Conservation (phyloP, 352 stramenopile species). For the Globisporangium heterothallicum region DNA sequence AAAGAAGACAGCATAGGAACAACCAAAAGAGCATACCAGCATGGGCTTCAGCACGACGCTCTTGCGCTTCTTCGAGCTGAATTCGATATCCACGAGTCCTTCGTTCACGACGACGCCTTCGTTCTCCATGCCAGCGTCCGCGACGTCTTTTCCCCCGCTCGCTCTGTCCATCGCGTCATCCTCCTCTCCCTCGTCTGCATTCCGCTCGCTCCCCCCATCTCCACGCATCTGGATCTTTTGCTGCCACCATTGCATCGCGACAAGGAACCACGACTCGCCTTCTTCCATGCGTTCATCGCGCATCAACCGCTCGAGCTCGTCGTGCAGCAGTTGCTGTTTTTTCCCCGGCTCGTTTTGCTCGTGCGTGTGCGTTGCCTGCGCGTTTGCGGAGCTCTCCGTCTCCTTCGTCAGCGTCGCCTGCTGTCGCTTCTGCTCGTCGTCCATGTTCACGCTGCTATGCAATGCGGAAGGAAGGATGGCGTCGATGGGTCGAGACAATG, state of each 20-base stretch:
- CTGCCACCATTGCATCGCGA: slow-evolving; percentile 50
- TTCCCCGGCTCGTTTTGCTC: too few relatives aligned
- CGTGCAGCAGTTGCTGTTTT: slow-evolving; percentile 9
- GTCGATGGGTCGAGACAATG: too few relatives aligned
- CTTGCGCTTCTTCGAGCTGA: slow-evolving; percentile 35
- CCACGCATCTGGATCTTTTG: slow-evolving; percentile 19
- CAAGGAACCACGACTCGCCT: slow-evolving; percentile 62
- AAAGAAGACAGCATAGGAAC: background rate
- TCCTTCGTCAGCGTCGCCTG: too few relatives aligned
- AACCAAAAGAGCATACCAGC: slow-evolving; percentile 26
- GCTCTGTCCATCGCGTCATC: slow-evolving; percentile 18
- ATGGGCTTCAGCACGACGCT: slow-evolving; percentile 51
- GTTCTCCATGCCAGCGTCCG: background rate
- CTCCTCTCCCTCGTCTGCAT: slow-evolving; percentile 7
- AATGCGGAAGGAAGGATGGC: too few relatives aligned
- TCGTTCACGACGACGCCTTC: slow-evolving; percentile 25
- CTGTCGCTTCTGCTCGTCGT: background rate
- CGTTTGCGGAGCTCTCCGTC: too few relatives aligned
- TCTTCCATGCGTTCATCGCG: slow-evolving; percentile 31
- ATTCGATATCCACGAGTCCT: slow-evolving; percentile 37
- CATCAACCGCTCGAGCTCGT: slow-evolving; percentile 19
- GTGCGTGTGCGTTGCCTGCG: too few relatives aligned
- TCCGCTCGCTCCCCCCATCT: background rate
- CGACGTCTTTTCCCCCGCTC: background rate
- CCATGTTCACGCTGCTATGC: too few relatives aligned